Evolutionary conservation across 2,329 filamentous ascomycete species (phyloP), one percentile per base, ranked within the genome.

Genomic region (Arthrobotrys sphaeroides): DNA sequence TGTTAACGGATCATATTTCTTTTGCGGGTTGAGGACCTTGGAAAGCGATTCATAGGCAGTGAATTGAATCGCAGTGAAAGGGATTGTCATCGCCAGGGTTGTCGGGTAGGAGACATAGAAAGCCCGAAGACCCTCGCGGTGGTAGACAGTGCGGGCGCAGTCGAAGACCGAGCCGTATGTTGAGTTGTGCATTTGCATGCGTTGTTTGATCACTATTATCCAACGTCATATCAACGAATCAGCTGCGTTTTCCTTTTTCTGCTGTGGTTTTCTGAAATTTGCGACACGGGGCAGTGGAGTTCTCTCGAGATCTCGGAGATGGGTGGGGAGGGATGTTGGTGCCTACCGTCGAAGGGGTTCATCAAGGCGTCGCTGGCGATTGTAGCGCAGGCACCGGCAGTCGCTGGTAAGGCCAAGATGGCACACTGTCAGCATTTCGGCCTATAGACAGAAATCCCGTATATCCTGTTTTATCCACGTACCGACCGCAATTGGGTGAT

Each of bases 81-180:
- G 95, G 1, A 99, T 93, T 12, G 95, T 98, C 95, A 99, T 99
- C 81, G 93, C 96, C 26, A 99, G 86, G 1, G 95, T 99, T 18
- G 95, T 99, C 13, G 95, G 95, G 83, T 99, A 99, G 22, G 95
- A 99, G 80, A 99, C 90, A 85, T 99, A 99, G 84, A 99, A 99
- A 66, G 95, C 94, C 60, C 89, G 88, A 49, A 98, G 83, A 64
- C 95, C 95, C 84, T 99, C 95, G 61, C 89, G 90, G 80, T 87
- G 89, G 84, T 97, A 97, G 76, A 99, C 91, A 78, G 92, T 90
- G 81, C 87, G 89, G 69, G 94, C 94, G 85, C 95, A 99, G 82
- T 97, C 91, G 68, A 87, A 82, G 84, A 98, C 90, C 20, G 91
- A 93, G 80, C 90, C 90, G 84, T 98, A 97, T 78, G 90, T 89